phyloP scores from a whole-genome alignment of 345 rosid genomes.

The Tarenaya hassleriana region DNA sequence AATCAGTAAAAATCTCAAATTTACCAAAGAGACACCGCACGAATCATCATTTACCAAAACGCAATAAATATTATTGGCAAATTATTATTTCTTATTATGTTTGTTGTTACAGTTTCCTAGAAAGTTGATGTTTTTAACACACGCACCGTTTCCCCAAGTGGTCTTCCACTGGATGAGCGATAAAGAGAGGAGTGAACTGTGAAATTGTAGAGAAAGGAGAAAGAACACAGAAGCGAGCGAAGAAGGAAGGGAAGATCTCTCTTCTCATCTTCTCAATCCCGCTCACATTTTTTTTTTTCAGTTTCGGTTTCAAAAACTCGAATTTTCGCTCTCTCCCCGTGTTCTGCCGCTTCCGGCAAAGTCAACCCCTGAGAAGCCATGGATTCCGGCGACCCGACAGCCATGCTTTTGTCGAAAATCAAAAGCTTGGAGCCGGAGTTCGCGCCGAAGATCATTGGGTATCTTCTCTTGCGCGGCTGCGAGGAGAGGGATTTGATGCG shows the following conservation, averaged over 20 bases:
- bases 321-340: neutral
- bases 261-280: constrained; percentile 15
- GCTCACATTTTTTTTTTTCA: neutral
- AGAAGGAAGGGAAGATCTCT: constrained; percentile 20
- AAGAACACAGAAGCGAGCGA: constrained; percentile 20
- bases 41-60: no score
- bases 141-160: constrained; percentile 31
- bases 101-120: no score
- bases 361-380: constrained; percentile 28
- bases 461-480: constrained; percentile 62
- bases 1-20: no score
- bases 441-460: constrained; percentile 83
- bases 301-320: neutral
- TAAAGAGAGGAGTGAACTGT: constrained; percentile 31
- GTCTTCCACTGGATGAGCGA: constrained; percentile 31
- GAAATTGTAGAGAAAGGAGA: constrained; percentile 13
- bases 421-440: constrained; percentile 67
- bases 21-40: no score
- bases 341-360: constrained; percentile 4
- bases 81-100: no score
- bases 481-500: constrained; percentile 56
- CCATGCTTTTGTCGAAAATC: constrained; percentile 55
- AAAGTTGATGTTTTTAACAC: no score
- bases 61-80: no score
- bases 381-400: constrained; percentile 74